Evolutionary conservation across 257 asterid genomes (phyloP).

Genomic region (Plantago ovata): DNA sequence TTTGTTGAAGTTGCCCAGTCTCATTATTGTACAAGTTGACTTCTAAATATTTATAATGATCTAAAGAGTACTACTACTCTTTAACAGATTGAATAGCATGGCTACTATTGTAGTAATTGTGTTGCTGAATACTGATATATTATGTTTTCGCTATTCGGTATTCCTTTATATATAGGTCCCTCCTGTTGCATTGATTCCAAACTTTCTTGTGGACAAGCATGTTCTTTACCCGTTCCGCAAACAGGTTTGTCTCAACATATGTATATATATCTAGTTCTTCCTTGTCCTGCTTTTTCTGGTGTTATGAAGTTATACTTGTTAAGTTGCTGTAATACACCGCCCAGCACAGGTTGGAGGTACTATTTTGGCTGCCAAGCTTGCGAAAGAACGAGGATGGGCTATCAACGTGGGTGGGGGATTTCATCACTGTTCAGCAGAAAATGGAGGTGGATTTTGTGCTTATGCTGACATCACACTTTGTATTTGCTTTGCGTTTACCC

Average conservation of each 20-base stretch:
- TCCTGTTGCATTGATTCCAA: conserved; percentile 76
- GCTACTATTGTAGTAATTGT: background rate
- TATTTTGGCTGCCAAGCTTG: conserved; percentile 89
- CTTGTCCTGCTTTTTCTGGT: background rate
- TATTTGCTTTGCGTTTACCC: conserved; percentile 70
- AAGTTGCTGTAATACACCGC: conserved; percentile 7
- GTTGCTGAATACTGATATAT: background rate
- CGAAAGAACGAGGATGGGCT: conserved; percentile 96
- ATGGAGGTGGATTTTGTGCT: conserved; percentile 94
- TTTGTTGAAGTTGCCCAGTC: background rate
- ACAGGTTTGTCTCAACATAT: conserved; percentile 46
- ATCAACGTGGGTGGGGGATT: conserved; percentile 96
- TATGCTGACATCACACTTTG: conserved; percentile 93
- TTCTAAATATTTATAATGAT: conserved; percentile 7
- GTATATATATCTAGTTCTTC: conserved; percentile 5
- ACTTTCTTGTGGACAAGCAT: conserved; percentile 69
- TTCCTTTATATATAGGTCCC: conserved; percentile 54
- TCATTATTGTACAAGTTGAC: background rate
- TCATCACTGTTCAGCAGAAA: conserved; percentile 89
- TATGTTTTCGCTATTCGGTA: conserved; percentile 16
- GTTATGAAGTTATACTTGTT: background rate
- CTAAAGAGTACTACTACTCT: background rate
- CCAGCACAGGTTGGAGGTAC: conserved; percentile 85
- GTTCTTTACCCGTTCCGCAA: conserved; percentile 85
- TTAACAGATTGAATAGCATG: conserved; percentile 12